Conservation (phyloP, 2,329 filamentous ascomycete species). For the Pyrenochaeta sp. region DNA sequence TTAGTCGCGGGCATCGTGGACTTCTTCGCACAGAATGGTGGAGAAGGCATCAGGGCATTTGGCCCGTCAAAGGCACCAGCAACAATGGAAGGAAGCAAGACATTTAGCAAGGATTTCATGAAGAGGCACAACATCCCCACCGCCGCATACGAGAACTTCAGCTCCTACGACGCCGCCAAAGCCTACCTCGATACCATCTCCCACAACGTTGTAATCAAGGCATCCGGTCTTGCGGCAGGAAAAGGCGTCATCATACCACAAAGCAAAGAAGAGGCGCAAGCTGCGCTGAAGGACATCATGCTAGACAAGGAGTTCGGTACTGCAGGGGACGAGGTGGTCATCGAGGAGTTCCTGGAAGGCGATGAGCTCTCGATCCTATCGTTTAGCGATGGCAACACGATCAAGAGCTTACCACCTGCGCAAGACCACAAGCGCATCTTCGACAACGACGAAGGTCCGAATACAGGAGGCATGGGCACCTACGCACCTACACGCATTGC, state of each 20-base stretch:
- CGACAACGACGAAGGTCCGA: conserved; percentile 88
- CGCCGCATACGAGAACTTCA: conserved; percentile 89
- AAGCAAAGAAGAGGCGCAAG: conserved; percentile 81
- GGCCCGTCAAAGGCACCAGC: conserved; percentile 87
- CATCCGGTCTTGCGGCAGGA: conserved; percentile 87
- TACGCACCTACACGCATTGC: conserved; percentile 77
- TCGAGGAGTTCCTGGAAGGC: conserved; percentile 91
- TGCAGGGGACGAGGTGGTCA: conserved; percentile 90
- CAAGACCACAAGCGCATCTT: conserved; percentile 97
- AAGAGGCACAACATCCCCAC: conserved; percentile 88
- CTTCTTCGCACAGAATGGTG: conserved; percentile 71
- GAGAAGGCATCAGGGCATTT: conserved; percentile 74
- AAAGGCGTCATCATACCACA: conserved; percentile 94
- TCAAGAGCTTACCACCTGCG: conserved; percentile 84
- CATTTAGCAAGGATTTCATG: conserved; percentile 99
- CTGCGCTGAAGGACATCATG: conserved; percentile 90
- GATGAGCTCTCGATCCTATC: conserved; percentile 92
- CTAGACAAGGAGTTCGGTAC: conserved; percentile 83
- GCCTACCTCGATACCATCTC: conserved; percentile 67
- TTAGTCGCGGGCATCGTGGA: conserved; percentile 89
- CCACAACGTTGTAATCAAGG: conserved; percentile 79
- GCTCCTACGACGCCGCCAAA: conserved; percentile 74
- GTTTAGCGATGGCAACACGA: conserved; percentile 88
- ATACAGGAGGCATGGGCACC: conserved; percentile 97
- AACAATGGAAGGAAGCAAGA: conserved; percentile 93